Evolutionary conservation across 257 asterid species (phyloP).

Genomic region (Solanum infundibuliforme): DNA sequence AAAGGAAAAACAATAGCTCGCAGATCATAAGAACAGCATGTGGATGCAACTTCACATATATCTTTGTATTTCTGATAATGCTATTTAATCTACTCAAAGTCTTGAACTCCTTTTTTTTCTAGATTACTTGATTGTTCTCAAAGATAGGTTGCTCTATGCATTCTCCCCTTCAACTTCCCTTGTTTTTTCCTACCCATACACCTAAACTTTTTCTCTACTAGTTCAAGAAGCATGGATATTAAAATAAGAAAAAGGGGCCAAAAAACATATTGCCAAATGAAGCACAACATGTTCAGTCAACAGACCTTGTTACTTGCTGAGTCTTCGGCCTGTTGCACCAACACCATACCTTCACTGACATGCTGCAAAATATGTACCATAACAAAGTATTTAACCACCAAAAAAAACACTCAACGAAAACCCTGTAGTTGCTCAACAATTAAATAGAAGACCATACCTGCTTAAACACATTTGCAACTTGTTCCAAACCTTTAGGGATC

Average conservation of each 20-base stretch:
- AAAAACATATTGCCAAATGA: not conserved
- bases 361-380: slow-evolving; percentile 23
- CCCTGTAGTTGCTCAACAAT: not conserved
- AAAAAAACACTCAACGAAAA: not conserved
- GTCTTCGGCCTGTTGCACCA: slow-evolving; percentile 50
- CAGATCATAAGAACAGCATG: not conserved
- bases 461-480: slow-evolving; percentile 29
- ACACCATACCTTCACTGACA: slow-evolving; percentile 39
- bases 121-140: not conserved
- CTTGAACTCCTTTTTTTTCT: not conserved
- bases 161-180: not conserved
- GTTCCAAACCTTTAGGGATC: slow-evolving; percentile 29
- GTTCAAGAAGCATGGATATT: not conserved
- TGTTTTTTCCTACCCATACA: not conserved
- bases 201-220: not conserved
- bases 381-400: not conserved
- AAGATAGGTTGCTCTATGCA: not conserved
- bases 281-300: not conserved
- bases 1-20: not conserved
- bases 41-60: not conserved
- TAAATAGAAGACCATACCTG: slow-evolving; percentile 23
- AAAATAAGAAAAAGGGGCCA: not conserved
- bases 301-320: slow-evolving; percentile 32
- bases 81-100: not conserved
- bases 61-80: not conserved